A percentile compares a stretch with the other conserved stretches of the same genome.
phyloP scores from a whole-genome alignment of 257 asterid genomes.

The Euphrasia confusa region DNA sequence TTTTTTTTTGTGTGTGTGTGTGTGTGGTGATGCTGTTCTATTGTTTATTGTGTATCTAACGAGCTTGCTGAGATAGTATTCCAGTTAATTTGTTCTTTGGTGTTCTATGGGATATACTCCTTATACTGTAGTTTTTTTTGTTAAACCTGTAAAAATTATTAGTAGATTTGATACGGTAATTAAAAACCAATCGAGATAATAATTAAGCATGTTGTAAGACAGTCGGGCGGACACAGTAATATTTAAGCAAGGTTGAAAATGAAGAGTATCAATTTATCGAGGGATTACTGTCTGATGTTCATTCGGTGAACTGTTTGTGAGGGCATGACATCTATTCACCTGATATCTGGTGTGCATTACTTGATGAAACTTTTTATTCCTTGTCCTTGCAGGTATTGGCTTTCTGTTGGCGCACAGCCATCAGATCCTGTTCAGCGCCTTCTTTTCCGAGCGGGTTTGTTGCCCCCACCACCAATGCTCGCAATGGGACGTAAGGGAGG shows the following conservation, averaged over 20 bases:
- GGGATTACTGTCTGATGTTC: not conserved
- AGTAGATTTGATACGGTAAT: no score
- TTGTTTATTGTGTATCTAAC: not conserved
- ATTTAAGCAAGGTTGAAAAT: no score
- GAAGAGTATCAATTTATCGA: no score
- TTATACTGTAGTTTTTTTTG: no score
- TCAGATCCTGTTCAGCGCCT: conserved; percentile 86
- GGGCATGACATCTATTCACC: no score
- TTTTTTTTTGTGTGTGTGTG: not conserved
- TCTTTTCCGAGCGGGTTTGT: conserved; percentile 76
- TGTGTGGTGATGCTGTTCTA: not conserved
- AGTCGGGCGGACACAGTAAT: no score
- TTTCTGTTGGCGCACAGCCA: conserved; percentile 95
- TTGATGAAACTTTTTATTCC: not conserved
- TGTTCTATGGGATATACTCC: no score
- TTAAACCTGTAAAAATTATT: no score
- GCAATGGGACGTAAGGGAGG: conserved; percentile 97
- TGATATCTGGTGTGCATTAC: no score
- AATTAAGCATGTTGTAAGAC: no score
- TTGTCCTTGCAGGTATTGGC: conserved; percentile 65
- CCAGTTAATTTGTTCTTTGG: not conserved
- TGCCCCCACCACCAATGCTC: conserved; percentile 89
- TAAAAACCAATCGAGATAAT: no score
- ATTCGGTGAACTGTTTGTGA: not conserved
- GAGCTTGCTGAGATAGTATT: not conserved